phyloP scores from a whole-genome alignment of 1,139 yeast species.

The Geotrichum phurueaensis region DNA sequence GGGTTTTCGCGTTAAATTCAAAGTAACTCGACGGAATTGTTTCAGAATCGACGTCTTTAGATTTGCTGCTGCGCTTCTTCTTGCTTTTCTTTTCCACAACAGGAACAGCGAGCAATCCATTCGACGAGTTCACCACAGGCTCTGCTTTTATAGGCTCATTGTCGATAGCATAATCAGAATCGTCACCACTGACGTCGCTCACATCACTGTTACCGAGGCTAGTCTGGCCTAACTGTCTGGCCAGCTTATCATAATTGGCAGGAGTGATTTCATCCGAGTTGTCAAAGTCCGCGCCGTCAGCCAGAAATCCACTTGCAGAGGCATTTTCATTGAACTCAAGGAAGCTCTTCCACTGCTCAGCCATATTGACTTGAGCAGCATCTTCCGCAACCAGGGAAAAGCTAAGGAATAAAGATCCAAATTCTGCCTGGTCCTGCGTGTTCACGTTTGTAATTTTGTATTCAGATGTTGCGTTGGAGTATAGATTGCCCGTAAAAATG shows the following conservation, averaged over 20 bases:
- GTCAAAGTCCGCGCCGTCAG: constrained; percentile 10
- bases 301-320: neutral
- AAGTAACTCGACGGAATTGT: constrained; percentile 11
- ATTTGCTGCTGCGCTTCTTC: neutral
- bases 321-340: neutral
- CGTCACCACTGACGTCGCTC: neutral
- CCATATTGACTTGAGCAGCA: constrained; percentile 19
- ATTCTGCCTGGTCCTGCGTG: neutral
- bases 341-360: neutral
- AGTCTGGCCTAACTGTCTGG: neutral
- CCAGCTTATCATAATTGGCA: constrained; percentile 2
- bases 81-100: neutral
- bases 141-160: neutral
- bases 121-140: neutral
- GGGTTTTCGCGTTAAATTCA: constrained; percentile 38
- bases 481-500: constrained; percentile 21
- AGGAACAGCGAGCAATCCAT: constrained; percentile 6
- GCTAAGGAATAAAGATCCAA: constrained; percentile 29
- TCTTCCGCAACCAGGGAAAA: constrained; percentile 22
- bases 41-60: neutral
- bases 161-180: neutral
- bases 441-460: neutral
- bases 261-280: constrained; percentile 8
- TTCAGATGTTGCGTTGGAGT: neutral
- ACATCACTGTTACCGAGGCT: neutral